A percentile compares a stretch with the other conserved stretches of the same genome.
Conservation (phyloP, 257 asterid species). For the Solanum chiquidenum region DNA sequence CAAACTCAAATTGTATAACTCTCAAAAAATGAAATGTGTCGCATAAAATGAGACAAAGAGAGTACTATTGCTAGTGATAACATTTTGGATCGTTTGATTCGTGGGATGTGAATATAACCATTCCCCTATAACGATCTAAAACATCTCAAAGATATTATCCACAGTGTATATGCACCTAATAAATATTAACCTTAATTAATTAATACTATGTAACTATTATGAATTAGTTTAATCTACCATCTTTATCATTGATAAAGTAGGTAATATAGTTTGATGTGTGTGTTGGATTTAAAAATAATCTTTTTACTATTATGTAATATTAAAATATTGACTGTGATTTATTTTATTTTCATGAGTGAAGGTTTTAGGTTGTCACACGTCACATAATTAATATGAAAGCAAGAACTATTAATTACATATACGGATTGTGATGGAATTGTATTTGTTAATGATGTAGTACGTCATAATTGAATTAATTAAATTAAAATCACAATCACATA, state of each 20-base stretch:
- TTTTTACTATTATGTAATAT: not conserved
- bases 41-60: too few relatives aligned
- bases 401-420: not conserved
- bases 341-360: not conserved
- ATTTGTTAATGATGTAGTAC: not conserved
- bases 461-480: not conserved
- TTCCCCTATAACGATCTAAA: not conserved
- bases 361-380: not conserved
- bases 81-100: not conserved
- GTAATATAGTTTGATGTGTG: not conserved
- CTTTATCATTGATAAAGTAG: not conserved
- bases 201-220: not conserved
- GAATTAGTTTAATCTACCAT: not conserved
- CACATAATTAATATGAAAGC: not conserved
- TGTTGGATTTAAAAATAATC: not conserved
- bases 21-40: rapidly evolving
- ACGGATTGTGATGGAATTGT: not conserved
- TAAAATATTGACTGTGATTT: not conserved
- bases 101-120: not conserved
- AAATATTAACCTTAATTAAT: not conserved
- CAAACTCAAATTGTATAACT: rapidly evolving
- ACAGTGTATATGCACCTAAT: not conserved
- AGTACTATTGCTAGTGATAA: not conserved
- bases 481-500: not conserved
- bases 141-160: not conserved